Base-by-base conservation (phyloP, 495 filamentous ascomycete species). In the Xylaria flabelliformis region DNA sequence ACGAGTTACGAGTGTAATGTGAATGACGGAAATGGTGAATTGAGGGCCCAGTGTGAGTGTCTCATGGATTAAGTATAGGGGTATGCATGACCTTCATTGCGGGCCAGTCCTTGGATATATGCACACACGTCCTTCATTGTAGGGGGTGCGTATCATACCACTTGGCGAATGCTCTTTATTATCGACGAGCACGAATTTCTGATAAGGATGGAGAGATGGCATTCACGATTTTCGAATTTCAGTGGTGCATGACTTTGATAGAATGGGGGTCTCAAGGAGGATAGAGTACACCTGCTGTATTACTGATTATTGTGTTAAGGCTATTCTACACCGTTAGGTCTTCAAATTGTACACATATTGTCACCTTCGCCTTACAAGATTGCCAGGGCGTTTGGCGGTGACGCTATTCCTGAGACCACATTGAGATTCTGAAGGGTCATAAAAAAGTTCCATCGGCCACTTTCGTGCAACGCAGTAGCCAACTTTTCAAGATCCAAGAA, bases 391-490 rank as follows among this genome's bases (percentile, higher is more conserved):
- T 78, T 80, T 3, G 74, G 73, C 62, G 75, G 72, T 26, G 67
- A 76, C 39, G 75, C 77, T 44, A 80, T 73, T 19, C 78, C 78
- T 7, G 72, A 75, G 48, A 70, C 50, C 56, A 83, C 86, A 74
- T 88, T 88, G 67, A 85, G 81, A 55, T 84, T 85, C 42, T 85
- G 80, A 80, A 85, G 88, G 1, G 86, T 88, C 64, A 91, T 77
- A 70, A 91, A 90, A 71, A 91, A 90, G 9, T 80, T 83, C 88
- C 88, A 91, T 75, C 82, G 82, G 41, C 83, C 82, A 67, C 78
- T 86, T 69, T 78, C 78, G 62, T 71, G 62, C 65, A 86, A 87
- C 36, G 76, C 69, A 24, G 80, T 77, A 0, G 79, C 78, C 36
- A 88, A 56, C 4, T 50, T 73, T 59, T 88, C 81, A 26, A 88